phyloP scores from a whole-genome alignment of 1,284 basidiomycete species.

The Lentinus polychrous region DNA sequence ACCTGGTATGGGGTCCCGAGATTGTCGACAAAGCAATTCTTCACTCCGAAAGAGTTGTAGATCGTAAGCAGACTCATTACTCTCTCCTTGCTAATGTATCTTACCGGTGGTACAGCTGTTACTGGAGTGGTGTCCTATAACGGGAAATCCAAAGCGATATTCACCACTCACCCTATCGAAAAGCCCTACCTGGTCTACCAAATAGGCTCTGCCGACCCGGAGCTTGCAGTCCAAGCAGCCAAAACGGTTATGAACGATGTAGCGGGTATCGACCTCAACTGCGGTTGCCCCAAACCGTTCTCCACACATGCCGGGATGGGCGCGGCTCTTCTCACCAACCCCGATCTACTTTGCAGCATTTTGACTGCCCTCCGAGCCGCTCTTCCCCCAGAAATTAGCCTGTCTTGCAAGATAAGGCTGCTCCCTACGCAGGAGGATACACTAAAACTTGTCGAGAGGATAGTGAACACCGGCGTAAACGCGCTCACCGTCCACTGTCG shows the following conservation, averaged over 20 bases:
- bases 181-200: slow-evolving; percentile 89
- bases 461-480: slow-evolving; percentile 83
- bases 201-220: slow-evolving; percentile 86
- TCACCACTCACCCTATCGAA: slow-evolving; percentile 91
- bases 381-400: slow-evolving; percentile 74
- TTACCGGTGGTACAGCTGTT: slow-evolving; percentile 39
- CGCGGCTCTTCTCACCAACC: slow-evolving; percentile 87
- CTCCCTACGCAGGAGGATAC: slow-evolving; percentile 86
- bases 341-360: slow-evolving; percentile 85
- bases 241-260: slow-evolving; percentile 85
- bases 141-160: slow-evolving; percentile 79
- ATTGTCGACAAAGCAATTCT: slow-evolving; percentile 96
- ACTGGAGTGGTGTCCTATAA: slow-evolving; percentile 91
- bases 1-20: slow-evolving; percentile 96
- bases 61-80: slow-evolving; percentile 54
- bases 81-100: slow-evolving; percentile 5
- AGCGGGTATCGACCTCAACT: slow-evolving; percentile 91
- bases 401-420: slow-evolving; percentile 90
- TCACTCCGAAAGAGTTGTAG: slow-evolving; percentile 74
- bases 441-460: slow-evolving; percentile 78
- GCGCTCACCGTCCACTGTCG: slow-evolving; percentile 94
- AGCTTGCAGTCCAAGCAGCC: slow-evolving; percentile 88
- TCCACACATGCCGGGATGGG: slow-evolving; percentile 96
- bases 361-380: slow-evolving; percentile 67
- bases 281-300: slow-evolving; percentile 94